Percentiles rank a stretch among this genome's conserved stretches.
These are phyloP conservation scores for Gloeopeniophorella convolvens DNA, from an alignment of 768 basidiomycete species.

Conservation along the genomic window DNA sequence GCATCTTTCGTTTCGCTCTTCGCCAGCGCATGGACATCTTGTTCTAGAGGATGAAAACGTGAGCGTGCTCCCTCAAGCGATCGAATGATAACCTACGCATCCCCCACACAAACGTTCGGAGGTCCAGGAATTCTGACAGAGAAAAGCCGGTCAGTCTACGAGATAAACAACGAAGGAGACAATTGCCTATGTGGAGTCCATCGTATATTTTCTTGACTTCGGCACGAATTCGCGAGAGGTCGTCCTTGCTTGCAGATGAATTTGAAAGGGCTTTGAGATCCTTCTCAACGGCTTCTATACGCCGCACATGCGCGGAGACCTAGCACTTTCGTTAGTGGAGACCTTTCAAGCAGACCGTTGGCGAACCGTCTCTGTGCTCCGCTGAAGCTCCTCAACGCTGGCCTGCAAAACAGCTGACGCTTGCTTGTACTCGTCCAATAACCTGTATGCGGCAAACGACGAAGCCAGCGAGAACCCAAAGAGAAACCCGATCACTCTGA, in stretches of 20 bases:
- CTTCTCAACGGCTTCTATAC: conserved; percentile 86
- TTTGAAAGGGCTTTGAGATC: conserved; percentile 72
- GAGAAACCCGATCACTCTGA: conserved; percentile 75
- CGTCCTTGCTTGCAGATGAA: conserved; percentile 68
- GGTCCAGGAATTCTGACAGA: conserved; percentile 65
- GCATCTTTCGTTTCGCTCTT: conserved; percentile 61
- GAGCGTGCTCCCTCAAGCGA: background rate
- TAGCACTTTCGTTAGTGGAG: conserved; percentile 24
- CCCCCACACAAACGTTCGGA: conserved; percentile 80
- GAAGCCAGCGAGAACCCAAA: conserved; percentile 90
- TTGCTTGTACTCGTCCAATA: conserved; percentile 85
- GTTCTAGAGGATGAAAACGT: conserved; percentile 40
- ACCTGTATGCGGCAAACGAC: conserved; percentile 77
- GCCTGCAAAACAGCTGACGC: conserved; percentile 84
- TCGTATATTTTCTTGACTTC: conserved; percentile 88
- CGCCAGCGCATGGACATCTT: conserved; percentile 68
- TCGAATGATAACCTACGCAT: conserved; percentile 54
- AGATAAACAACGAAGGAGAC: background rate
- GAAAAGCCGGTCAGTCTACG: conserved; percentile 3
- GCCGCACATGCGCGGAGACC: conserved; percentile 75
- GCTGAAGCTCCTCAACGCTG: conserved; percentile 81
- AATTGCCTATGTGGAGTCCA: conserved; percentile 70
- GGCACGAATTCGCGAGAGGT: conserved; percentile 63
- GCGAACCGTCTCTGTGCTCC: conserved; percentile 72
- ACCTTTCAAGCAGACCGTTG: background rate